These are phyloP conservation scores for Aspergillus caelatus DNA, from an alignment of 2,329 filamentous ascomycete genomes.

Conservation along the genomic window DNA sequence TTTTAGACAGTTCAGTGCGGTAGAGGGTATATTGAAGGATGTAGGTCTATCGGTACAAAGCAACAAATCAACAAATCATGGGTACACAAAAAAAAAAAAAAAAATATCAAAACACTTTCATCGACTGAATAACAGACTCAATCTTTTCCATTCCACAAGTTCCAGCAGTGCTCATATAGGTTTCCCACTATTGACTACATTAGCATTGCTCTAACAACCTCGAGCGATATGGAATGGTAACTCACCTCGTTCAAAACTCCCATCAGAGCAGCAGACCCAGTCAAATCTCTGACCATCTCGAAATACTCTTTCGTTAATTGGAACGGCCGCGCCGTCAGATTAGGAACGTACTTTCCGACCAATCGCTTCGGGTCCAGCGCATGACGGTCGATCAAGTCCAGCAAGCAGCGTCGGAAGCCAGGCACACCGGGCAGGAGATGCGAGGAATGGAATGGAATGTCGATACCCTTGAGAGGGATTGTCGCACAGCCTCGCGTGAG, in stretches of 20 bases:
- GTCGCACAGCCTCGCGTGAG: slow-evolving; percentile 95
- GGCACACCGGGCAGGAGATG: slow-evolving; percentile 98
- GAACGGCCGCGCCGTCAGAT: slow-evolving; percentile 95
- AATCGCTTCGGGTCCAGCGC: slow-evolving; percentile 96
- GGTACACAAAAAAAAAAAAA: too few relatives aligned
- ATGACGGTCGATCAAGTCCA: slow-evolving; percentile 99
- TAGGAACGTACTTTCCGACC: slow-evolving; percentile 98
- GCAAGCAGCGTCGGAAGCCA: slow-evolving; percentile 95
- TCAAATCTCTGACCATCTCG: slow-evolving; percentile 53
- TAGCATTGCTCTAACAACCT: not conserved
- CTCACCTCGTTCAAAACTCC: not conserved
- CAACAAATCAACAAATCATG: not conserved
- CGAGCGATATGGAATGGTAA: not conserved
- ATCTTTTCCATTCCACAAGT: not conserved
- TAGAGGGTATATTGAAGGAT: not conserved
- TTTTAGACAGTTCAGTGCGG: not conserved
- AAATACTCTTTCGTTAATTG: slow-evolving; percentile 98
- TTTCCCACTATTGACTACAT: not conserved
- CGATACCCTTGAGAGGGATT: slow-evolving; percentile 94
- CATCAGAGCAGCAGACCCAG: not conserved
- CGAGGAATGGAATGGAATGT: slow-evolving; percentile 98
- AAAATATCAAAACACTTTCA: not conserved
- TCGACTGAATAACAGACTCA: not conserved
- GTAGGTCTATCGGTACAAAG: not conserved
- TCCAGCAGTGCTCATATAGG: not conserved